Percentiles rank a stretch among this genome's conserved stretches.
Conservation (phyloP, 2,329 filamentous ascomycete genomes). For the Microdochium nivale region DNA sequence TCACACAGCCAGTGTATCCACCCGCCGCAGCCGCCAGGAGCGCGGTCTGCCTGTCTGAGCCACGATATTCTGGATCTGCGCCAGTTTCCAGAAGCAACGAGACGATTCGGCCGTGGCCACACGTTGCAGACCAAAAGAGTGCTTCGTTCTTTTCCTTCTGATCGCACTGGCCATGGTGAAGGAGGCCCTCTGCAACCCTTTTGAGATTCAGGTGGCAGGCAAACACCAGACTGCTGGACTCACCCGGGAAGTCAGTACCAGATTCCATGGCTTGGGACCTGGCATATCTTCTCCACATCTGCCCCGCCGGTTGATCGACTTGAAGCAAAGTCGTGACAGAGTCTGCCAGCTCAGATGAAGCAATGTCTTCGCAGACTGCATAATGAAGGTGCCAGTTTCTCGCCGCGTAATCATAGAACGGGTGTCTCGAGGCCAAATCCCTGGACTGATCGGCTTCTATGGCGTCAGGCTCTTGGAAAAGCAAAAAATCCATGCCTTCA, state of each 20-base stretch:
- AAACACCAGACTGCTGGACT: conserved; percentile 13
- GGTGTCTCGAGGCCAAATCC: not conserved
- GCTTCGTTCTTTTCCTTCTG: conserved; percentile 9
- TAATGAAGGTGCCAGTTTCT: not conserved
- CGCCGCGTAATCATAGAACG: not conserved
- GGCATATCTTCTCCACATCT: not conserved
- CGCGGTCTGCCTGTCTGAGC: conserved; percentile 13
- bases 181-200: conserved; percentile 9
- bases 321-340: not conserved
- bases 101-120: conserved; percentile 8
- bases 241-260: not conserved
- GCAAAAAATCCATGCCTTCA: not conserved
- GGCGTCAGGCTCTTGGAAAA: not conserved
- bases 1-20: conserved; percentile 16
- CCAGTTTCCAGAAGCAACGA: not conserved
- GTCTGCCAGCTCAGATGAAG: not conserved
- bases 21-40: conserved; percentile 19
- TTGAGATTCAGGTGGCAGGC: conserved; percentile 23
- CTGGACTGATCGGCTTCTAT: not conserved
- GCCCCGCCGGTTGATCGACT: not conserved
- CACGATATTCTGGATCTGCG: not conserved
- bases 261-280: not conserved
- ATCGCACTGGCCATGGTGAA: conserved; percentile 4
- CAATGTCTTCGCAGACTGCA: not conserved
- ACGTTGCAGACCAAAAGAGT: conserved; percentile 21